Evolutionary conservation across 345 rosid genomes (phyloP).

Genomic region (Bruguiera parviflora): DNA sequence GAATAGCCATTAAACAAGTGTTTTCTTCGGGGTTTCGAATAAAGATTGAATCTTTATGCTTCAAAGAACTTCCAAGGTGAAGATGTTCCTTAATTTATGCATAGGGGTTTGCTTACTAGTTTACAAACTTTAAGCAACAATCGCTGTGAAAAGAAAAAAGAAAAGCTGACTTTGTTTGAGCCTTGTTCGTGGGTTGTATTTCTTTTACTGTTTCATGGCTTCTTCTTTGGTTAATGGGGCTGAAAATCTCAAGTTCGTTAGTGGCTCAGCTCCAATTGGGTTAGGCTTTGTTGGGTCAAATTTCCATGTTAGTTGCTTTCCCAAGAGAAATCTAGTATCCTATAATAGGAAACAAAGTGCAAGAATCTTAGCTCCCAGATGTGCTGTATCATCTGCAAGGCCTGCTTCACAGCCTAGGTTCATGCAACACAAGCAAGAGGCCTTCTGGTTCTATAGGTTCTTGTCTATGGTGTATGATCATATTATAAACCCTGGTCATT

Average conservation of each 20-base stretch:
- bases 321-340: conserved; percentile 10
- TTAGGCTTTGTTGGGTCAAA: conserved; percentile 19
- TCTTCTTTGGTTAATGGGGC: conserved; percentile 26
- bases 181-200: conserved; percentile 7
- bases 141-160: background rate
- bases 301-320: conserved; percentile 14
- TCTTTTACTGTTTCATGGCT: conserved; percentile 18
- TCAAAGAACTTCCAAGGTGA: too few relatives aligned
- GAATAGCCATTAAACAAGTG: too few relatives aligned
- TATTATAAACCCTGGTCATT: conserved; percentile 38
- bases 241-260: conserved; percentile 19
- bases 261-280: conserved; percentile 16
- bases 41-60: too few relatives aligned
- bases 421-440: conserved; percentile 40
- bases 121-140: too few relatives aligned
- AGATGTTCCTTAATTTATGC: too few relatives aligned
- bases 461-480: conserved; percentile 37
- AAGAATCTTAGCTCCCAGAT: conserved; percentile 19
- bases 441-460: conserved; percentile 41
- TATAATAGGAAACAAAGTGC: conserved; percentile 3
- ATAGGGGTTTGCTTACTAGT: too few relatives aligned
- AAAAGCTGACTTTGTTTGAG: background rate
- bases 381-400: conserved; percentile 29
- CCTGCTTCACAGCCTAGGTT: conserved; percentile 42
- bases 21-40: too few relatives aligned